phyloP scores from a whole-genome alignment of 2,329 filamentous ascomycete species.

The Microdochium bolleyi region DNA sequence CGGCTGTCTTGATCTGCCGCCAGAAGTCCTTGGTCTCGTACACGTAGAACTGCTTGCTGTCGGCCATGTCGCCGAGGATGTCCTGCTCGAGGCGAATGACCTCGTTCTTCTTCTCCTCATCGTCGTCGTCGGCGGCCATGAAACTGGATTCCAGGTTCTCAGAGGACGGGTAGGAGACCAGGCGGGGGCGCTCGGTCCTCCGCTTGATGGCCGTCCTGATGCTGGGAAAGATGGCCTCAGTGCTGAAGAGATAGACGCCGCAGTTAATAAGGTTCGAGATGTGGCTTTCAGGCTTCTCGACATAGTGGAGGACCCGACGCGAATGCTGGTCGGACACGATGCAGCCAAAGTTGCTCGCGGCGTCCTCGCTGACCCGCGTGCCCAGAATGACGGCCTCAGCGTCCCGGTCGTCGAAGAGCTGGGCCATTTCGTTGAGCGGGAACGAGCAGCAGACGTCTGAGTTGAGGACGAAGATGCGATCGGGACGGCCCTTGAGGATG shows the following conservation, averaged over 20 bases:
- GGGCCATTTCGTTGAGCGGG: constrained; percentile 91
- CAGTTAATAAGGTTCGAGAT: constrained; percentile 99
- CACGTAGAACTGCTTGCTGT: constrained; percentile 97
- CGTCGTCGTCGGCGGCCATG: constrained; percentile 55
- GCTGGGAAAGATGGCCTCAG: constrained; percentile 91
- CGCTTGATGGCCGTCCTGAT: constrained; percentile 94
- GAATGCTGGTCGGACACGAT: constrained; percentile 92
- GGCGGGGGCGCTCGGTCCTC: constrained; percentile 80
- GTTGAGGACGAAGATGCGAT: constrained; percentile 95
- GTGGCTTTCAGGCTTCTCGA: constrained; percentile 96
- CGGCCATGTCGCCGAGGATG: constrained; percentile 88
- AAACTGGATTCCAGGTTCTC: constrained; percentile 75
- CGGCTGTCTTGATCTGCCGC: constrained; percentile 99
- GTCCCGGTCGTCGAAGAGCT: constrained; percentile 87
- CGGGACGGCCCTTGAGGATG: constrained; percentile 90
- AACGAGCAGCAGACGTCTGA: constrained; percentile 99
- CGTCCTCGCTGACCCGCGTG: constrained; percentile 82
- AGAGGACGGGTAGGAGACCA: constrained; percentile 91
- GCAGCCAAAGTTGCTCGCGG: constrained; percentile 94
- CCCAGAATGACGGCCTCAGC: constrained; percentile 95
- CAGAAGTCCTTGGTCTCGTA: constrained; percentile 99
- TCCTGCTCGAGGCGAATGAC: constrained; percentile 95
- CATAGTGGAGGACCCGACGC: constrained; percentile 94
- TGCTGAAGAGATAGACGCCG: constrained; percentile 94
- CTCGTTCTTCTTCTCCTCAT: constrained; percentile 69